These are phyloP conservation scores for Boletus edulis DNA, from an alignment of 768 basidiomycete species.

Conservation along the genomic window DNA sequence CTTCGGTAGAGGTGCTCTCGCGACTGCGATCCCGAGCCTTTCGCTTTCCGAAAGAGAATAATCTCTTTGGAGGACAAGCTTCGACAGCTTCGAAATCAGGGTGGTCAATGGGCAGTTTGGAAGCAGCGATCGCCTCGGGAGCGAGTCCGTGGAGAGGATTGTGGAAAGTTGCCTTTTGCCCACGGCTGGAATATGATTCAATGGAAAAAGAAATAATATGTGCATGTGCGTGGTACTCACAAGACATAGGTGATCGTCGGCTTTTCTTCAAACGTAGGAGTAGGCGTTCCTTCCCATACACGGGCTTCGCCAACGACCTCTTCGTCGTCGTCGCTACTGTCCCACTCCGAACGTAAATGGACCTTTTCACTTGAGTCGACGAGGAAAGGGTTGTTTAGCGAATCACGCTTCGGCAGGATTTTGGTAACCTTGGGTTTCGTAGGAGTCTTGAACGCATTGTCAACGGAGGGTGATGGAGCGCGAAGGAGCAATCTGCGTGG, in stretches of 20 bases:
- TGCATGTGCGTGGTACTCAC: conserved; percentile 40
- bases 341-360: conserved; percentile 24
- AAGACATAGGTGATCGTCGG: conserved; percentile 72
- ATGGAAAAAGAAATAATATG: not conserved
- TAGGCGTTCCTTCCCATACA: conserved; percentile 39
- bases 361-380: conserved; percentile 31
- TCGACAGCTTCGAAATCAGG: conserved; percentile 63
- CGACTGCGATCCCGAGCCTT: conserved; percentile 26
- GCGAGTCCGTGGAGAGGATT: conserved; percentile 62
- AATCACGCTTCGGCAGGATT: conserved; percentile 48
- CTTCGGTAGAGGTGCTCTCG: conserved; percentile 9
- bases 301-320: conserved; percentile 32
- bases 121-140: conserved; percentile 39
- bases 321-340: conserved; percentile 36
- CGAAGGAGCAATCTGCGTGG: conserved; percentile 23
- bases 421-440: conserved; percentile 36
- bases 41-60: conserved; percentile 43
- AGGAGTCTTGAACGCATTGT: conserved; percentile 35
- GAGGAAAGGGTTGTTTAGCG: conserved; percentile 73
- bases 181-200: conserved; percentile 50
- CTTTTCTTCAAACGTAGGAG: conserved; percentile 45
- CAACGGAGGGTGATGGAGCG: conserved; percentile 15
- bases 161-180: conserved; percentile 56
- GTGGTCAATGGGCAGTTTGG: conserved; percentile 57
- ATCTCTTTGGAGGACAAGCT: conserved; percentile 51